A percentile compares a stretch with the other conserved stretches of the same genome.
phyloP scores from a whole-genome alignment of 257 asterid genomes.

The Primulina tabacum region DNA sequence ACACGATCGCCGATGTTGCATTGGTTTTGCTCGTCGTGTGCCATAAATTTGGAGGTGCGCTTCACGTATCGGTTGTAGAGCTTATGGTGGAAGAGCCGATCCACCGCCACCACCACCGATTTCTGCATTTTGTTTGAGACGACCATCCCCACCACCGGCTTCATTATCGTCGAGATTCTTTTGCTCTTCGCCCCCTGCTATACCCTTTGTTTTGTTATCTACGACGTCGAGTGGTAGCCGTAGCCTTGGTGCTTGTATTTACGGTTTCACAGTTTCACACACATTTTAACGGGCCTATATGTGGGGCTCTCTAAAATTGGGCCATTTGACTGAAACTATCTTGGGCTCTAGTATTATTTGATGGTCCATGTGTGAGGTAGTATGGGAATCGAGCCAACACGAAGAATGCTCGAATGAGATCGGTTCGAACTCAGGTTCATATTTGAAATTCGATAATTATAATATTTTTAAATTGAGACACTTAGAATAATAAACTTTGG shows the following conservation, averaged over 20 bases:
- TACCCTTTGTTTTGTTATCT: conserved; percentile 18
- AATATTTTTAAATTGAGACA: no score
- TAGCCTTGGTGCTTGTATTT: background rate
- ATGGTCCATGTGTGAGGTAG: background rate
- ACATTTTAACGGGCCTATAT: background rate
- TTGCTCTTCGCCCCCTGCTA: conserved; percentile 11
- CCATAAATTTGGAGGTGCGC: conserved; percentile 96
- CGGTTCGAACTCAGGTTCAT: no score
- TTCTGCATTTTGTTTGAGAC: conserved; percentile 90
- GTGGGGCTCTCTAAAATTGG: background rate
- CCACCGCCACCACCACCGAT: conserved; percentile 91
- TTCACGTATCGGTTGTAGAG: conserved; percentile 78
- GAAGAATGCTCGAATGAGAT: no score
- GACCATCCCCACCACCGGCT: conserved; percentile 79
- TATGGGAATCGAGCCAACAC: no score
- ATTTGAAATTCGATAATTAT: no score
- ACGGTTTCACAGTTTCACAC: background rate
- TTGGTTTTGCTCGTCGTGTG: conserved; percentile 66
- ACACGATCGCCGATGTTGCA: conserved; percentile 86
- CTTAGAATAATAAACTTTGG: no score
- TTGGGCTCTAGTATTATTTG: background rate
- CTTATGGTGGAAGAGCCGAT: conserved; percentile 75
- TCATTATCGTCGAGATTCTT: conserved; percentile 37
- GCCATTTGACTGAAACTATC: background rate
- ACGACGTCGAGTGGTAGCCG: conserved; percentile 39